These are phyloP conservation scores for Pyrenochaeta sp. DNA, from an alignment of 2,329 filamentous ascomycete species.

Conservation along the genomic window DNA sequence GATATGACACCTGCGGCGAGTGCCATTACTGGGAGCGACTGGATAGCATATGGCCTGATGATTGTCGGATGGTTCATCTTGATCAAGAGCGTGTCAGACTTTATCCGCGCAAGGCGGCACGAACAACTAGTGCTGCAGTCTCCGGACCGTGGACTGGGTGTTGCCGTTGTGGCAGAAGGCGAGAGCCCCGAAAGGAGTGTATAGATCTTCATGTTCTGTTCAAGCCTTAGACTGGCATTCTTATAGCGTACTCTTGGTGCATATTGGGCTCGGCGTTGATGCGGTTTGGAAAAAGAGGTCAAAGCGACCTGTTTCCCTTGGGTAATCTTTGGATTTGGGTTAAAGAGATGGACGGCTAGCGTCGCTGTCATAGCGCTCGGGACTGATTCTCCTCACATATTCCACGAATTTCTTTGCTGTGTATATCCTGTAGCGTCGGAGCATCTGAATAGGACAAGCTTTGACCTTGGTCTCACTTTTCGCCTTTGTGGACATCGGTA, in stretches of 20 bases:
- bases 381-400: neutral
- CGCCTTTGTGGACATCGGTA: neutral
- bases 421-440: conserved; percentile 3
- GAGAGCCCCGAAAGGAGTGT: conserved; percentile 75
- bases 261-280: conserved; percentile 1
- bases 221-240: conserved; percentile 14
- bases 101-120: conserved; percentile 84
- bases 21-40: conserved; percentile 78
- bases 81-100: conserved; percentile 92
- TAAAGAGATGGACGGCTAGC: neutral
- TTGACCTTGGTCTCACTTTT: neutral
- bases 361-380: conserved; percentile 5
- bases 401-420: conserved; percentile 12
- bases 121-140: conserved; percentile 94
- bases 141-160: conserved; percentile 83
- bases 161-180: conserved; percentile 86
- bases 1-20: conserved; percentile 50
- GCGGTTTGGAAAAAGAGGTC: conserved; percentile 4
- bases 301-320: neutral
- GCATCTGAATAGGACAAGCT: neutral
- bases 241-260: conserved; percentile 9
- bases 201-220: conserved; percentile 23
- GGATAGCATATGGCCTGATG: conserved; percentile 93
- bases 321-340: neutral
- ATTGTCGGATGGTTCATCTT: conserved; percentile 98